Conservation (phyloP, 2,329 filamentous ascomycete species). For the Sarocladium strictum region DNA sequence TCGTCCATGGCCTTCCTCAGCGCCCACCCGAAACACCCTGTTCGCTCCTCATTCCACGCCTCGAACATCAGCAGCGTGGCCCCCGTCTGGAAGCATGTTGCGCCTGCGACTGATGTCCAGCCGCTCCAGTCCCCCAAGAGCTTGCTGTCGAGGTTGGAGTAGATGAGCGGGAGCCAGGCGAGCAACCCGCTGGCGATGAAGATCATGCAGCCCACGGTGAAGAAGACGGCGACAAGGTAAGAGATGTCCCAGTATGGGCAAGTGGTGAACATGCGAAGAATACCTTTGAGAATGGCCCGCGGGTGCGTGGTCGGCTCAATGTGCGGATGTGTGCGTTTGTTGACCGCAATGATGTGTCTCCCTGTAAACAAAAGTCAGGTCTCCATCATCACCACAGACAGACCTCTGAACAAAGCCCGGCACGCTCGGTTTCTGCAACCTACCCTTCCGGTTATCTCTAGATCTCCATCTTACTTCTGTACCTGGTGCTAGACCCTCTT, state of each 20-base stretch:
- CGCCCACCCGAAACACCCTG: constrained; percentile 57
- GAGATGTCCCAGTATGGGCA: constrained; percentile 19
- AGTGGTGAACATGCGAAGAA: constrained; percentile 15
- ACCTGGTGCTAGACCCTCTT: neutral
- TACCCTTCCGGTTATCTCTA: constrained; percentile 9
- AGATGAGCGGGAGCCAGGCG: constrained; percentile 52
- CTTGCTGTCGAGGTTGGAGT: constrained; percentile 25
- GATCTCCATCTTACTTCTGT: neutral
- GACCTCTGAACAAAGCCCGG: too few species aligned
- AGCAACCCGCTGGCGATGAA: constrained; percentile 36
- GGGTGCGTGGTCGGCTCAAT: neutral
- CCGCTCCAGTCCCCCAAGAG: constrained; percentile 25
- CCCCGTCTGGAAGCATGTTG: constrained; percentile 53
- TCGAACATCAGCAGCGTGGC: constrained; percentile 53
- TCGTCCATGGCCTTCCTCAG: constrained; percentile 31
- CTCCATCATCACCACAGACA: neutral
- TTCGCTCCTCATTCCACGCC: constrained; percentile 50
- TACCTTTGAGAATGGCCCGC: constrained; percentile 10
- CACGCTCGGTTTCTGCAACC: neutral
- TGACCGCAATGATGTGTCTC: neutral
- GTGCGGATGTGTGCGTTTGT: neutral
- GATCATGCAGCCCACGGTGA: constrained; percentile 16
- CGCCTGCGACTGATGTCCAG: constrained; percentile 53
- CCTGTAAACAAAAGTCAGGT: neutral
- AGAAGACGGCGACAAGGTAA: constrained; percentile 15